Evolutionary conservation across 441 rosid genomes (phyloP), one percentile per base, ranked within the genome.

Genomic region (Pelargonium myrrhifolium): DNA sequence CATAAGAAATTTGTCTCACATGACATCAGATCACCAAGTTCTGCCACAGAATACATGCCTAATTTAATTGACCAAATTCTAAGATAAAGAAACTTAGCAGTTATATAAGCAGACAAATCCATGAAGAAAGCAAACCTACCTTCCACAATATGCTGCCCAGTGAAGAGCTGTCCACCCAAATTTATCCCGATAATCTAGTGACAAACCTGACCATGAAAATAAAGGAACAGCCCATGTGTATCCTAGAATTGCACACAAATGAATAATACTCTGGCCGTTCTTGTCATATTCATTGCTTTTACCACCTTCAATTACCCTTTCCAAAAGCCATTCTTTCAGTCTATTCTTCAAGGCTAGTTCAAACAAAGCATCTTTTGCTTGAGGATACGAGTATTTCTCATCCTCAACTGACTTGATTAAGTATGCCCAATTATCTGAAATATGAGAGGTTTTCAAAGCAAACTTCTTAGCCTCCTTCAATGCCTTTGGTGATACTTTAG

Each of bases 151-250:
- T 73, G 98, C 97, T 70, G 98, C 98, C 99, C 99, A 92, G 68
- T 95, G 99, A 81, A 95, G 93, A 71, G 99, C 96, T 24, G 99
- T 92, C 99, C 99, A 95, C 68, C 98, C 99, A 56, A 64, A 74
- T 78, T 88, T 90, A 81, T 95, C 98, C 72, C 98, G 93, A 69
- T 80, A 86, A 83, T 92, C 94, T 72, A 92, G 64, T 0, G 98
- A 90, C 53, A 95, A 75, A 56, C 82, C 87, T 42, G 98, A 81
- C 89, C 80, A 90, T 17, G 89, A 85, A 82, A 81, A 90, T 65
- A 90, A 78, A 75, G 73, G 71, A 75, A 86, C 69, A 45, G 99
- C 89, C 99, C 99, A 95, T 18, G 89, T 81, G 78, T 95, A 95
- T 71, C 93, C 98, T 55, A 95, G 89, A 73, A 90, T 76, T 7